Conservation (phyloP, 2,329 filamentous ascomycete species). For the Fusarium nygamai region DNA sequence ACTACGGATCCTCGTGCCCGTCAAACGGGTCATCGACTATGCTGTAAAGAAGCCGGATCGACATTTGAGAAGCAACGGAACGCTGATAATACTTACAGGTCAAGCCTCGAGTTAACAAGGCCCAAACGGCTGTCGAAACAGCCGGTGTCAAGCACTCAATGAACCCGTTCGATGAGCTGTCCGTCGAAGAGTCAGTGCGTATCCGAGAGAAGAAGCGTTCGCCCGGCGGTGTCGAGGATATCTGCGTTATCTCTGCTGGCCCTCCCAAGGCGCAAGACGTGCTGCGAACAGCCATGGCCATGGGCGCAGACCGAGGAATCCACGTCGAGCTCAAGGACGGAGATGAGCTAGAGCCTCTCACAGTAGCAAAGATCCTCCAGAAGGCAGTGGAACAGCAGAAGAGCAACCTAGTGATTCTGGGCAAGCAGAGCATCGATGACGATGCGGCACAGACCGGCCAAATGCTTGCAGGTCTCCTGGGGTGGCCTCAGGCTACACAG, state of each 20-base stretch:
- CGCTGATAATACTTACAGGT: conserved; percentile 56
- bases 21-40: conserved; percentile 90
- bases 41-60: conserved; percentile 63
- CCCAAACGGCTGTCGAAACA: conserved; percentile 88
- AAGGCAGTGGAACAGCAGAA: conserved; percentile 84
- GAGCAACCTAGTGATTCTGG: conserved; percentile 90
- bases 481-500: conserved; percentile 95
- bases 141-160: conserved; percentile 95
- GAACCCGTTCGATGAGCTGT: conserved; percentile 99
- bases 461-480: conserved; percentile 93
- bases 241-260: conserved; percentile 88
- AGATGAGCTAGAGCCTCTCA: conserved; percentile 84
- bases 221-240: conserved; percentile 83
- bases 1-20: conserved; percentile 79
- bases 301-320: conserved; percentile 93
- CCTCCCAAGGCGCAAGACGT: conserved; percentile 88
- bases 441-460: conserved; percentile 96
- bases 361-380: conserved; percentile 89
- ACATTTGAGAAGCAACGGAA: conserved; percentile 1
- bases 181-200: conserved; percentile 93
- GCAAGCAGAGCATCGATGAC: conserved; percentile 98
- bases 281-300: conserved; percentile 96
- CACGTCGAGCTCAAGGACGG: conserved; percentile 84
- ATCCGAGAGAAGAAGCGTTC: conserved; percentile 87
- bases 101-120: conserved; percentile 76